Conservation (phyloP, 2,329 filamentous ascomycete genomes). For the Fusarium poae region DNA sequence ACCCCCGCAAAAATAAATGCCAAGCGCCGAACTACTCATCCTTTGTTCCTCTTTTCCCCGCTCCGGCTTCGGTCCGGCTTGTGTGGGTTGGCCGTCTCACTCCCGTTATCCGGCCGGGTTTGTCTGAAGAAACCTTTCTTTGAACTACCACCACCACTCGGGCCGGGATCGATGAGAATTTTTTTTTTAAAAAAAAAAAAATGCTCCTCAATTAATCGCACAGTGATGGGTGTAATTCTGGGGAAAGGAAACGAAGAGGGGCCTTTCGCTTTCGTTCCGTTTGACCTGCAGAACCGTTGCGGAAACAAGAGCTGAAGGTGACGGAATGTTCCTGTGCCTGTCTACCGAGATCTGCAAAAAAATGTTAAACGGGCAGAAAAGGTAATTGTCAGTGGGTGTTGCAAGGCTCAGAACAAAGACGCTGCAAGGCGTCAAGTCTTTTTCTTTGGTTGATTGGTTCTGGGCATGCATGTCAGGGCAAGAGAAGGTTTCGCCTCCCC, state of each 20-base stretch:
- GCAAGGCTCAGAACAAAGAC: slow-evolving; percentile 10
- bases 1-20: slow-evolving; percentile 25
- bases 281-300: slow-evolving; percentile 25
- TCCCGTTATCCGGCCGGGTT: slow-evolving; percentile 39
- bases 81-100: slow-evolving; percentile 18
- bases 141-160: background rate
- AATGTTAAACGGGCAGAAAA: slow-evolving; percentile 1
- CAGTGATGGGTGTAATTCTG: slow-evolving; percentile 32
- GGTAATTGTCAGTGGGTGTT: background rate
- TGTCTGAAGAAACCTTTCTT: slow-evolving; percentile 5
- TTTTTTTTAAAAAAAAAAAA: too few species aligned
- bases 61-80: slow-evolving; percentile 44
- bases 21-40: slow-evolving; percentile 7
- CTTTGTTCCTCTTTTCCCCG: slow-evolving; percentile 8
- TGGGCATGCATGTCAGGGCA: slow-evolving; percentile 2
- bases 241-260: slow-evolving; percentile 19
- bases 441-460: background rate
- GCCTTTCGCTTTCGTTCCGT: background rate
- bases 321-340: slow-evolving; percentile 21
- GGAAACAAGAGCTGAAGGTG: background rate
- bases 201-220: slow-evolving; percentile 33
- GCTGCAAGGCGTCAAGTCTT: slow-evolving; percentile 6
- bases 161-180: slow-evolving; percentile 13
- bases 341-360: slow-evolving; percentile 10
- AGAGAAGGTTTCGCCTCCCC: slow-evolving; percentile 7